phyloP scores from a whole-genome alignment of 179 eudicot species.

The Silene noctiflora region DNA sequence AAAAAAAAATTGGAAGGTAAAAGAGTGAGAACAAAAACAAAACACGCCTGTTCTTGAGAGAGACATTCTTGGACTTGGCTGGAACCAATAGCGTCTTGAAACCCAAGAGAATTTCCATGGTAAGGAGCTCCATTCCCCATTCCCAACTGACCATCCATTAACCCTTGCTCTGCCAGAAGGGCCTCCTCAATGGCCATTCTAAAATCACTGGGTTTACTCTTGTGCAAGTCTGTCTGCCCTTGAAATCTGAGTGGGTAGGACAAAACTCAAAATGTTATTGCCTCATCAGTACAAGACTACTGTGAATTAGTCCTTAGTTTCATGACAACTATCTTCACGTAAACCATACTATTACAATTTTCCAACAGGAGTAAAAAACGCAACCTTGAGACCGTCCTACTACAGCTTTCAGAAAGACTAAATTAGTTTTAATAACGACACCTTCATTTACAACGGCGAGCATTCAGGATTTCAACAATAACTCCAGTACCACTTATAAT shows the following conservation, averaged over 20 bases:
- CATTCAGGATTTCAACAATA: background rate
- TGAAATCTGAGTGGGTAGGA: slow-evolving; percentile 55
- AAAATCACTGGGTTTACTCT: slow-evolving; percentile 82
- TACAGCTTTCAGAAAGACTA: background rate
- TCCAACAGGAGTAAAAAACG: background rate
- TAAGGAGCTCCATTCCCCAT: slow-evolving; percentile 33
- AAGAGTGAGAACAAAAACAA: background rate
- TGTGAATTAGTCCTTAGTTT: background rate
- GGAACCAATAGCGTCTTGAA: slow-evolving; percentile 49
- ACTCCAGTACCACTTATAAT: background rate
- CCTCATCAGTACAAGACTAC: background rate
- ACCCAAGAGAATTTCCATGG: slow-evolving; percentile 31
- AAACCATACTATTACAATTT: background rate
- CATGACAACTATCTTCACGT: background rate
- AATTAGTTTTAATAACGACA: background rate
- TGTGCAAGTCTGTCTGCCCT: slow-evolving; percentile 87
- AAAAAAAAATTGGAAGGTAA: background rate
- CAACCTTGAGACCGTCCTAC: background rate
- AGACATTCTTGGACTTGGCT: slow-evolving; percentile 43
- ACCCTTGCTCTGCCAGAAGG: slow-evolving; percentile 68
- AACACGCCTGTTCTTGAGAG: slow-evolving; percentile 50
- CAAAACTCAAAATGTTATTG: slow-evolving; percentile 8
- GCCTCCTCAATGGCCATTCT: slow-evolving; percentile 90
- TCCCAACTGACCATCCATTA: slow-evolving; percentile 37
- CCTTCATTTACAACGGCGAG: background rate